Evolutionary conservation across 2,329 filamentous ascomycete species (phyloP), one percentile per base, ranked within the genome.

Genomic region (Botrytis pseudocinerea): DNA sequence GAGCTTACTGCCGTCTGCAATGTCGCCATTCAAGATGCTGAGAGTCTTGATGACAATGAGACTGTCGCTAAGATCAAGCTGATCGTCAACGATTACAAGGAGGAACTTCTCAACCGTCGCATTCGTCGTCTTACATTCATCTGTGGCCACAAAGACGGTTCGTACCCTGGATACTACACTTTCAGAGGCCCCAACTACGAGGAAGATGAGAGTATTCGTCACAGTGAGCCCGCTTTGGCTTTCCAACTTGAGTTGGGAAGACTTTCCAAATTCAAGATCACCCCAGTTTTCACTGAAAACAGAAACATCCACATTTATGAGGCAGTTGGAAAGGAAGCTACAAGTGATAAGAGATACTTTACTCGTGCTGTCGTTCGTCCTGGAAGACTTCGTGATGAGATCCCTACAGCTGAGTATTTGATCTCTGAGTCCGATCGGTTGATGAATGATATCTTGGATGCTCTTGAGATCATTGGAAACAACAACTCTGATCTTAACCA

Each of bases 401-500:
- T 99, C 75, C 95, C 96, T 54, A 98, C 95, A n/a, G 94, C 94
- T 0, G 96, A 99, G 84, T 99, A 99, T 84, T 89, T 99, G 82
- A 97, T 97, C 79, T 98, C 95, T 0, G 96, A 99, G 86, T 95
- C 95, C 57, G 95, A 99, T 81, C 92, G 96, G 76, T 88, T 98
- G 79, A 95, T 99, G 89, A 98, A 94, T 82, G 96, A 99, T 82
- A 98, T 99, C 80, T 90, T 98, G 70, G 96, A 99, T 81, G 96
- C 96, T 62, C 87, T 99, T 73, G 96, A 99, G 87, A 98, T 99
- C 79, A 97, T 98, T 81, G 96, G 96, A 81, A 98, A 97, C 88
- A 98, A 98, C 86, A 97, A 97, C 86, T 97, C 96, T 69, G 96
- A 99, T 87, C 88, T 99, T 81, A 99, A 99, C 87, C 96, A 99